phyloP scores from a whole-genome alignment of 768 basidiomycete genomes.

The Artomyces pyxidatus region DNA sequence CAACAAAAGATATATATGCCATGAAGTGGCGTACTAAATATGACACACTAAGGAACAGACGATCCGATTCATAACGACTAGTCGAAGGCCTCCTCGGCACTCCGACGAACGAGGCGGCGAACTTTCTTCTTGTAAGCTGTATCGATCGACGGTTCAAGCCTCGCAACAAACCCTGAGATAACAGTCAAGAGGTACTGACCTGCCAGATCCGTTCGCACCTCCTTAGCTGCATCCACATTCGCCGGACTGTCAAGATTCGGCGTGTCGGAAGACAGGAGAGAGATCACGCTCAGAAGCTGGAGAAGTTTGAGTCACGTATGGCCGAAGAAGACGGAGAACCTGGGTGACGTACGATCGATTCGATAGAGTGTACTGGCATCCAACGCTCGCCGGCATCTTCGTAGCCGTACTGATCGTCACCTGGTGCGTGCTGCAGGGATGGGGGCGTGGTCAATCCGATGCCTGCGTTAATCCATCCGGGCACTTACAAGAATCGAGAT shows the following conservation, averaged over 20 bases:
- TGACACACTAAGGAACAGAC: no score
- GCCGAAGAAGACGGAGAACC: background rate
- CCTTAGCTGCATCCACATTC: constrained; percentile 93
- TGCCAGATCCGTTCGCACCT: constrained; percentile 57
- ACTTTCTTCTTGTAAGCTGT: constrained; percentile 94
- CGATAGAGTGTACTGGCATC: constrained; percentile 95
- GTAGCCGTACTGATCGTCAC: constrained; percentile 94
- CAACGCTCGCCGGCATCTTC: constrained; percentile 96
- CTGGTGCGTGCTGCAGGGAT: constrained; percentile 72
- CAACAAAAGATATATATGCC: no score
- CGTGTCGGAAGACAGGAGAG: constrained; percentile 83
- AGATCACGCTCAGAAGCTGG: constrained; percentile 94
- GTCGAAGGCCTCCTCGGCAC: constrained; percentile 86
- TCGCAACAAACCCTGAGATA: background rate
- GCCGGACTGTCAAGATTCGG: constrained; percentile 93
- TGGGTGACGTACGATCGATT: constrained; percentile 71
- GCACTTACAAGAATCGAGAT: constrained; percentile 82
- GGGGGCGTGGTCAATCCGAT: constrained; percentile 5
- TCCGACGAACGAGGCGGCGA: constrained; percentile 74
- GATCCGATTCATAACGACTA: no score
- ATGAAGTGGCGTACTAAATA: no score
- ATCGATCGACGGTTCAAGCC: constrained; percentile 18
- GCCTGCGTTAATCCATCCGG: no score
- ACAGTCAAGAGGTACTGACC: constrained; percentile 31
- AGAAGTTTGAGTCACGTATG: constrained; percentile 4